phyloP scores from a whole-genome alignment of 116 monocot species.

The Cymodocea nodosa region DNA sequence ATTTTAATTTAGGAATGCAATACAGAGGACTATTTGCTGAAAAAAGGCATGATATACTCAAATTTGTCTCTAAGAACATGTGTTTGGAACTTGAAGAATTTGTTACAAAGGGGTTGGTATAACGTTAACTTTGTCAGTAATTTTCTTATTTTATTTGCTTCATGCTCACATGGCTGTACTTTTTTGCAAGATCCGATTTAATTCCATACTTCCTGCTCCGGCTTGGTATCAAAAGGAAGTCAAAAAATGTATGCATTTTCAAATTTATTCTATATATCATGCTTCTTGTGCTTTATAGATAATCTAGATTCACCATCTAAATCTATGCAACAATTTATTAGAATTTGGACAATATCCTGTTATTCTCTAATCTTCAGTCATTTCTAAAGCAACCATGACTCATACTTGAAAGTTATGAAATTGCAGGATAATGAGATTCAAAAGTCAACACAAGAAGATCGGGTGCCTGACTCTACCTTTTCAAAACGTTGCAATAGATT shows the following conservation, averaged over 20 bases:
- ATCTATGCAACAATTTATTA: too few relatives aligned
- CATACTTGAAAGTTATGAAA: background rate
- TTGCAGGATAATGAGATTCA: background rate
- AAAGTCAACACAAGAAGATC: background rate
- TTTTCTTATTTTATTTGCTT: background rate
- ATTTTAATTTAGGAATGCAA: background rate
- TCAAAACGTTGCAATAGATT: background rate
- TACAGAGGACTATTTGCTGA: slow-evolving; percentile 2
- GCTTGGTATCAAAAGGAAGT: slow-evolving; percentile 4
- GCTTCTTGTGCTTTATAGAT: background rate
- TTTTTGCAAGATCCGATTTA: slow-evolving; percentile 1
- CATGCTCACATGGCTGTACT: background rate
- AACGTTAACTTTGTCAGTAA: background rate
- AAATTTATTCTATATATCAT: background rate
- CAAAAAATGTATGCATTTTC: slow-evolving; percentile 3
- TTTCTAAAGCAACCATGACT: background rate
- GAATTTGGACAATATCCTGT: too few relatives aligned
- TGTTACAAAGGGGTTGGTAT: slow-evolving; percentile 5
- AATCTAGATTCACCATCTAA: too few relatives aligned
- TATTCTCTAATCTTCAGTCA: background rate
- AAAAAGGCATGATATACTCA: slow-evolving; percentile 6
- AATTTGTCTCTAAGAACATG: background rate
- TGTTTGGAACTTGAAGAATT: slow-evolving; percentile 5
- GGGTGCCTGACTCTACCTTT: background rate
- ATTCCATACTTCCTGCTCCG: slow-evolving; percentile 10